These are phyloP conservation scores for Geotrichum macrosporum DNA, from an alignment of 1,139 yeast species.

Conservation along the genomic window DNA sequence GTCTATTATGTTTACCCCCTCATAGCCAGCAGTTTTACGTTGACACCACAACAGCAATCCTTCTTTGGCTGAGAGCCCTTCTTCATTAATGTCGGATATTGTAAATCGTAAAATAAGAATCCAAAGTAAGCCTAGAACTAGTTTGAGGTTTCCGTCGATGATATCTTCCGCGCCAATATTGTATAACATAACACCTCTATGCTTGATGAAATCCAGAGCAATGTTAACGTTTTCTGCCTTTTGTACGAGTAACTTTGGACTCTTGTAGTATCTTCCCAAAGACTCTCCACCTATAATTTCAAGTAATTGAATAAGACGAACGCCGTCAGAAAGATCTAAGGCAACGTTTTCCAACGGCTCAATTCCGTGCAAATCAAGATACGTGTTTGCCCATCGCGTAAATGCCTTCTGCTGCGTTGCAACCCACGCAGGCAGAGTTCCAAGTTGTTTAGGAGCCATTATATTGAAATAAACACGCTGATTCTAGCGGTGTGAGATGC, in stretches of 20 bases:
- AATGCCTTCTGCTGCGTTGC: conserved; percentile 41
- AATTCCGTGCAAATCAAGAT: conserved; percentile 31
- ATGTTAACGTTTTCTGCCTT: too few species aligned
- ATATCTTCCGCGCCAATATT: conserved; percentile 65
- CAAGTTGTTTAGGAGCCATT: not conserved
- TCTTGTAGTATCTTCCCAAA: too few species aligned
- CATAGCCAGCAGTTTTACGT: conserved; percentile 41
- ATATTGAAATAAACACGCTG: too few species aligned
- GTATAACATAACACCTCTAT: conserved; percentile 49
- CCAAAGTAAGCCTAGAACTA: conserved; percentile 63
- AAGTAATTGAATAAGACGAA: too few species aligned
- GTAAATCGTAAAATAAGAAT: conserved; percentile 52
- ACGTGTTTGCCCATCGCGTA: conserved; percentile 40
- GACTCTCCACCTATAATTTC: too few species aligned
- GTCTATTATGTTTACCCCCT: conserved; percentile 39
- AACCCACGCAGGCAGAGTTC: conserved; percentile 37
- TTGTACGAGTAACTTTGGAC: too few species aligned
- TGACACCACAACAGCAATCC: conserved; percentile 45
- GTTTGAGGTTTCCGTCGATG: conserved; percentile 57
- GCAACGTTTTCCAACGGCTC: conserved; percentile 33
- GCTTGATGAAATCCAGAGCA: too few species aligned
- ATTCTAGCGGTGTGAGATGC: too few species aligned
- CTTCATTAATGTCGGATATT: conserved; percentile 42
- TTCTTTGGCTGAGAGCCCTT: conserved; percentile 43
- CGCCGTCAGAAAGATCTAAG: too few species aligned